phyloP scores from a whole-genome alignment of 768 basidiomycete species.

The Tricholoma sp. region DNA sequence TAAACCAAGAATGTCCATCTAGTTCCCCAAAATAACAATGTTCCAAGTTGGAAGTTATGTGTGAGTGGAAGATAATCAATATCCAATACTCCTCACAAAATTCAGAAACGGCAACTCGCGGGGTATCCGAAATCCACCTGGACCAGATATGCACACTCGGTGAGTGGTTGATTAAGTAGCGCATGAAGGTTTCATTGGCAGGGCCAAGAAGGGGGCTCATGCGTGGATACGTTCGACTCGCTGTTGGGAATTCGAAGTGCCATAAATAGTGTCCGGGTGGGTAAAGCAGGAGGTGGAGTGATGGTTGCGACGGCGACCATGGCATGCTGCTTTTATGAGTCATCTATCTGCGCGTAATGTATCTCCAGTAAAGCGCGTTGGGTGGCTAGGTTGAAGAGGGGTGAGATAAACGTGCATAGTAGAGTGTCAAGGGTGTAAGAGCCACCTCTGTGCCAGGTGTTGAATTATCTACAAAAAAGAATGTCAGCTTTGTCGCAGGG shows the following conservation, averaged over 20 bases:
- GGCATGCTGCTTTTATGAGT: conserved; percentile 1
- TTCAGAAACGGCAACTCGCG: neutral
- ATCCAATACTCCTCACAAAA: neutral
- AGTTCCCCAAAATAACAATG: neutral
- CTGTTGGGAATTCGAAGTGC: neutral
- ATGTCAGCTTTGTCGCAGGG: conserved; percentile 2
- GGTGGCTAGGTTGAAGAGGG: conserved; percentile 25
- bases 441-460: conserved; percentile 44
- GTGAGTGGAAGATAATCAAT: neutral
- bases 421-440: neutral
- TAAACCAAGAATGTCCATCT: neutral
- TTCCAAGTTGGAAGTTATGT: neutral
- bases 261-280: conserved; percentile 9
- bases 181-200: neutral
- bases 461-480: conserved; percentile 46
- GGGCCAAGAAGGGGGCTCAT: neutral
- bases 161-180: neutral
- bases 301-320: conserved; percentile 13
- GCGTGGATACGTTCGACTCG: neutral
- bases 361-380: conserved; percentile 43
- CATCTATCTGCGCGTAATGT: conserved; percentile 38
- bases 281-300: conserved; percentile 4
- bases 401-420: conserved; percentile 11
- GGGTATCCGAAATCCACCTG: neutral
- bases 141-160: neutral